Conservation (phyloP, 441 rosid species). For the Bocquillonia castaneifolia region DNA sequence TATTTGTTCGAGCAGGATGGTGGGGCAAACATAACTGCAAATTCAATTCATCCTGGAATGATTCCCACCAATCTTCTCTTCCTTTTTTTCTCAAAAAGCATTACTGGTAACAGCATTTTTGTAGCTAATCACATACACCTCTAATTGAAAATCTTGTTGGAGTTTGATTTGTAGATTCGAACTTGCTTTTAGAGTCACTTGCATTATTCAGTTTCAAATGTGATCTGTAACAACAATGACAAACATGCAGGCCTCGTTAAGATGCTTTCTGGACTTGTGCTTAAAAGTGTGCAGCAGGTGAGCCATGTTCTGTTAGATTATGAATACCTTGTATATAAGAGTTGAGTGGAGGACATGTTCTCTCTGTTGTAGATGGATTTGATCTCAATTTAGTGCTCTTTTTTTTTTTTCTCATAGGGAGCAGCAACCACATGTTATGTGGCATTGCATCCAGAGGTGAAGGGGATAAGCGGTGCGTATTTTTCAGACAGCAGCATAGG, state of each 20-base stretch:
- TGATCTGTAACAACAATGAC: neutral
- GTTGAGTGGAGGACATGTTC: neutral
- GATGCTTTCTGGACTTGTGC: neutral
- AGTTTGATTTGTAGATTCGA: neutral
- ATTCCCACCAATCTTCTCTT: conserved; percentile 53
- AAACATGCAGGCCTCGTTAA: neutral
- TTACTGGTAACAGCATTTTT: conserved; percentile 14
- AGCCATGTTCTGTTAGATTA: neutral
- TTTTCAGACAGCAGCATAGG: conserved; percentile 45
- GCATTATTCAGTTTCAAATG: no score
- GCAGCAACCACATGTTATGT: conserved; percentile 84
- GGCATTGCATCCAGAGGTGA: conserved; percentile 67
- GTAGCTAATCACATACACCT: conserved; percentile 31
- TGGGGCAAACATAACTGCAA: conserved; percentile 51
- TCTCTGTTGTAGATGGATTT: no score
- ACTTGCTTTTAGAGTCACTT: no score
- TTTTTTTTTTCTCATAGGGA: conserved; percentile 29
- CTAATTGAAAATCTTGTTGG: neutral
- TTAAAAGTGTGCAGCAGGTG: conserved; percentile 9
- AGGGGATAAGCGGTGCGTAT: conserved; percentile 56
- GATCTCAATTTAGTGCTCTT: neutral
- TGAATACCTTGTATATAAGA: neutral
- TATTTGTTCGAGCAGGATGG: conserved; percentile 42
- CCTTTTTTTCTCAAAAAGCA: conserved; percentile 37
- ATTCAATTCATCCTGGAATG: conserved; percentile 57